phyloP scores from a whole-genome alignment of 192 early-diverging fungal species.

The Coemansia sp. region DNA sequence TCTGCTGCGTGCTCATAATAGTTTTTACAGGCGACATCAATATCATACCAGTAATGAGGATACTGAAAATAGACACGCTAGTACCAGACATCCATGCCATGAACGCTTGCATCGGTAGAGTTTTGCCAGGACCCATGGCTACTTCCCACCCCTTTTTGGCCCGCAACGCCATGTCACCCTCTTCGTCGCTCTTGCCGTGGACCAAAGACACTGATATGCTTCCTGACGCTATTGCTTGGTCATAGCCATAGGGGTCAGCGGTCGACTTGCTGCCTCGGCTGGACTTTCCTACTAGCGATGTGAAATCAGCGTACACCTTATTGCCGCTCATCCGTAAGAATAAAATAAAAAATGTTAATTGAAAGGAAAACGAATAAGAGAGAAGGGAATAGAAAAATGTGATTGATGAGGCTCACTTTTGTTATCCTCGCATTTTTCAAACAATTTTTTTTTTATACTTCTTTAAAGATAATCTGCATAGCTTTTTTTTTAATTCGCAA shows the following conservation, averaged over 20 bases:
- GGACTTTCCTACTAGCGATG: slow-evolving; percentile 29
- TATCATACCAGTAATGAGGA: slow-evolving; percentile 96
- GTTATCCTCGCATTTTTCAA: not conserved
- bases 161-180: slow-evolving; percentile 40
- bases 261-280: slow-evolving; percentile 14
- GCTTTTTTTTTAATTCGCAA: not conserved
- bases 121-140: slow-evolving; percentile 86
- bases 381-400: not conserved
- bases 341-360: not conserved
- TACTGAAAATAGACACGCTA: slow-evolving; percentile 92
- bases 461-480: not conserved
- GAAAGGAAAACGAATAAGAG: not conserved
- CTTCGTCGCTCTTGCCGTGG: slow-evolving; percentile 18
- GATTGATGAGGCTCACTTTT: not conserved
- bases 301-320: slow-evolving; percentile 47
- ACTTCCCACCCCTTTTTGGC: slow-evolving; percentile 97
- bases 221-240: slow-evolving; percentile 22
- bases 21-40: slow-evolving; percentile 84
- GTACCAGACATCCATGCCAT: slow-evolving; percentile 99
- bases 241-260: slow-evolving; percentile 43
- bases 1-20: slow-evolving; percentile 70
- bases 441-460: not conserved
- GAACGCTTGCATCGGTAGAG: slow-evolving; percentile 95
- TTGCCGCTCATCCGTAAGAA: slow-evolving; percentile 7
- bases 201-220: slow-evolving; percentile 7